Base-by-base conservation (phyloP, 2,329 filamentous ascomycete species). In the Beauveria varroae region DNA sequence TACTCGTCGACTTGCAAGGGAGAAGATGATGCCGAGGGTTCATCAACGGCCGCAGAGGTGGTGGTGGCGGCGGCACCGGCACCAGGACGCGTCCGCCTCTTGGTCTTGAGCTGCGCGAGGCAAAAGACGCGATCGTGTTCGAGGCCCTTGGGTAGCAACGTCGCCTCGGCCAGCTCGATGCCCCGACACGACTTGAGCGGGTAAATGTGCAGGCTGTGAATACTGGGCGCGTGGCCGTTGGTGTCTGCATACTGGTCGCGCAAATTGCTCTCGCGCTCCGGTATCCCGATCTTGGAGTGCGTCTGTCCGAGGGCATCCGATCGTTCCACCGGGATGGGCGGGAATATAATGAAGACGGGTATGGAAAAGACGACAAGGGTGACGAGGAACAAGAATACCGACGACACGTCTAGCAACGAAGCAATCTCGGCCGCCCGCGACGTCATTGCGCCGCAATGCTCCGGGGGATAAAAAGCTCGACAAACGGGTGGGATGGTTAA, bases 151-250 rank as follows among this genome's bases (percentile, higher is more conserved):
- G 84, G 77, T 51, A 90, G 74, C 18, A 95, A 80, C 59, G 84
- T 81, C 63, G 83, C 84, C 63, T 80, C 76, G 57, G 82, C 75
- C 52, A 96, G 74, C 74, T 95, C 90, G 60, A 96, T 85, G 30
- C 88, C 89, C 61, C 78, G 79, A 72, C 91, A 96, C 61, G 89
- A 91, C 75, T 96, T 93, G 72, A 96, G 76, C 1, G 93, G 92
- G 72, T 95, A 93, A 63, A 92, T 82, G 75, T 86, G 87, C 57
- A 96, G 78, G 60, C 88, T 89, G 72, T 91, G 74, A 57, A 82
- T 71, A 22, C 60, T 63, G 62, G 68, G 55, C 40, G 62, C 28
- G 37, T 24, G n/a, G n/a, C 26, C 40, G 30, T 22, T 5, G 51
- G 64, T 44, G n/a, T 20, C 10, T 30, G 26, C 24, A 3, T 52